phyloP scores from a whole-genome alignment of 2,329 filamentous ascomycete genomes.

The Penicillium janthinellum region DNA sequence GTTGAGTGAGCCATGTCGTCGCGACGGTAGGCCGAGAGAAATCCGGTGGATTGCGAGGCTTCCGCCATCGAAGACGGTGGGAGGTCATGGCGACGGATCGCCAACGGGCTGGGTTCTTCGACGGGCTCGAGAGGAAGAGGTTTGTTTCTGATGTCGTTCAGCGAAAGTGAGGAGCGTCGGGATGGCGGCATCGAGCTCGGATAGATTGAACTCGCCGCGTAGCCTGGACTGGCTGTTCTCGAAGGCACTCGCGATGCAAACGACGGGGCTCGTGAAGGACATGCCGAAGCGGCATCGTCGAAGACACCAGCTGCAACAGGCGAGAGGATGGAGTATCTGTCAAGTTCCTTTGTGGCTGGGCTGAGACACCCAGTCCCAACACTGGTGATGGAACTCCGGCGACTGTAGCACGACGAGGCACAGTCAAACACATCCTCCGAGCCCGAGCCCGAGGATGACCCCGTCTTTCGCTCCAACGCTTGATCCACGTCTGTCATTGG shows the following conservation, averaged over 20 bases:
- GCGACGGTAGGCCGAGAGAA: neutral
- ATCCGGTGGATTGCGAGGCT: neutral
- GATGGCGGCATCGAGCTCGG: conserved; percentile 6
- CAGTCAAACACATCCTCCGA: conserved; percentile 32
- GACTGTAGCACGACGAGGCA: conserved; percentile 41
- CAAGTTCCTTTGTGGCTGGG: neutral
- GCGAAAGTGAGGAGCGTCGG: conserved; percentile 23
- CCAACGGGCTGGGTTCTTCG: conserved; percentile 32
- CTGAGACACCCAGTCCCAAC: conserved; percentile 27
- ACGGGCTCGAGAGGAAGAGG: conserved; percentile 44
- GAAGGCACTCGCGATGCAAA: neutral
- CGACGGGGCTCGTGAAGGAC: conserved; percentile 3
- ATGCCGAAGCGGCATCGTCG: conserved; percentile 30
- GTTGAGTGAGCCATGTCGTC: neutral
- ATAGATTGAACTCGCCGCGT: neutral
- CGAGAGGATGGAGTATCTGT: conserved; percentile 31
- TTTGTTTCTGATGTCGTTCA: conserved; percentile 40
- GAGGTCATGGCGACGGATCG: conserved; percentile 21
- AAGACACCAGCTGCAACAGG: conserved; percentile 35
- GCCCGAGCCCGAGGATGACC: conserved; percentile 29
- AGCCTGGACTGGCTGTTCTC: neutral
- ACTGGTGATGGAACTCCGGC: conserved; percentile 38
- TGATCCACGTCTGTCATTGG: neutral
- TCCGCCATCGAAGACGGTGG: conserved; percentile 1
- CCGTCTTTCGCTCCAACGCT: conserved; percentile 4